A percentile compares a stretch with the other conserved stretches of the same genome.
phyloP scores from a whole-genome alignment of 2,329 filamentous ascomycete species.

The Phialophora chinensis region DNA sequence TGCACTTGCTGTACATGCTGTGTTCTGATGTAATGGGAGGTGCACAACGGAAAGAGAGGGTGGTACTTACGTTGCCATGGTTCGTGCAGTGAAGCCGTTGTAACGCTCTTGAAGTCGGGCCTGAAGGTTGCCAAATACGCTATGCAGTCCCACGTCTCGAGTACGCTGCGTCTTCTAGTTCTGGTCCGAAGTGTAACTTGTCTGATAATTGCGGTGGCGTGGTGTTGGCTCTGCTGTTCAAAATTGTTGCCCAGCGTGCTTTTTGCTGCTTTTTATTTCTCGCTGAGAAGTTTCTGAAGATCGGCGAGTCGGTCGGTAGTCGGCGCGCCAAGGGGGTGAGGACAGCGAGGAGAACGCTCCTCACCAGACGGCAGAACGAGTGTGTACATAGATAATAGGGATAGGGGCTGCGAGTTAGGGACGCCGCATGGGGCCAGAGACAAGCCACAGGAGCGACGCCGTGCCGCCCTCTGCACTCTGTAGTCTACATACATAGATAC shows the following conservation, averaged over 20 bases:
- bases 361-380: too few species aligned
- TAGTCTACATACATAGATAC: not conserved
- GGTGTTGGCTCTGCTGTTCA: not conserved
- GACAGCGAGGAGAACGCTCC: not conserved
- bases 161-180: not conserved
- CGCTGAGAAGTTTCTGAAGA: slow-evolving; percentile 5
- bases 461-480: too few species aligned
- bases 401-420: not conserved
- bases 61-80: slow-evolving; percentile 47
- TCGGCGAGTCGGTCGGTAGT: slow-evolving; percentile 6
- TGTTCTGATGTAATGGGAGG: slow-evolving; percentile 25
- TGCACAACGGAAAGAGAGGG: slow-evolving; percentile 11
- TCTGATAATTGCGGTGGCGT: not conserved
- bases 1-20: slow-evolving; percentile 14
- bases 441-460: not conserved
- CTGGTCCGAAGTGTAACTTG: not conserved
- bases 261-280: not conserved
- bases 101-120: slow-evolving; percentile 4
- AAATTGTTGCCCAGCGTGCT: not conserved
- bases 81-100: slow-evolving; percentile 14
- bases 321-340: slow-evolving; percentile 2
- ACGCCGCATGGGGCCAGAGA: not conserved
- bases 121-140: slow-evolving; percentile 2
- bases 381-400: too few species aligned
- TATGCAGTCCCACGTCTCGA: slow-evolving; percentile 1